Evolutionary conservation across 257 asterid species (phyloP), one percentile per base, ranked within the genome.

Genomic region (Solanum etuberosum): DNA sequence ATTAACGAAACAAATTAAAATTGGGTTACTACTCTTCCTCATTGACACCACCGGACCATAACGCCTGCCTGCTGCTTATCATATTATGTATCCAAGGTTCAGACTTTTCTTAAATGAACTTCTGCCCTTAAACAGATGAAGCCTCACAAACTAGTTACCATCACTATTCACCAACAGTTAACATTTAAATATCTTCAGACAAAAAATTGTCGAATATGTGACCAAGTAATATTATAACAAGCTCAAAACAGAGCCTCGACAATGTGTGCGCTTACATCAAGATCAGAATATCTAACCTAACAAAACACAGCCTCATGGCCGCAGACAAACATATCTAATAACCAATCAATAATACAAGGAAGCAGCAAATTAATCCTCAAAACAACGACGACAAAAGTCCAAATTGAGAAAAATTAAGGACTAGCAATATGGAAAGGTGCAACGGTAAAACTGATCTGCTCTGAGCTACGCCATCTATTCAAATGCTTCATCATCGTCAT

Each of bases 401-500:
- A 16, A 16, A 80, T 80, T 48, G 7, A 29, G 20, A 48, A 48
- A 80, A 48, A 5, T 43, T 9, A 80, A 29, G 20, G 35, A 38
- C 83, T 3, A 46, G 42, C 43, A 48, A 80, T 48, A 48, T 29
- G 5, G 84, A 9, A 80, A 48, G 67, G 25, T 9, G 11, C 67
- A 80, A 48, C 3, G 4, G 29, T 18, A 43, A 29, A 80, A 15
- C 20, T 29, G 42, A 29, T 80, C 43, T 8, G 6, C 68, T 78
- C 40, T 78, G 65, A 78, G 65, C 42, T 46, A 65, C 42, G 51
- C 42, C 32, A 7, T 68, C 73, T 88, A 95, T 25, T 94, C 98
- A 57, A 93, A 94, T 27, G 92, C 87, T 14, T 94, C 98, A 23
- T 92, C 98, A 70, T 95, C 97, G 9, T 94, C 98, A 34, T 95